Evolutionary conservation across 345 rosid genomes (phyloP).

Genomic region (Populus ilicifolia): DNA sequence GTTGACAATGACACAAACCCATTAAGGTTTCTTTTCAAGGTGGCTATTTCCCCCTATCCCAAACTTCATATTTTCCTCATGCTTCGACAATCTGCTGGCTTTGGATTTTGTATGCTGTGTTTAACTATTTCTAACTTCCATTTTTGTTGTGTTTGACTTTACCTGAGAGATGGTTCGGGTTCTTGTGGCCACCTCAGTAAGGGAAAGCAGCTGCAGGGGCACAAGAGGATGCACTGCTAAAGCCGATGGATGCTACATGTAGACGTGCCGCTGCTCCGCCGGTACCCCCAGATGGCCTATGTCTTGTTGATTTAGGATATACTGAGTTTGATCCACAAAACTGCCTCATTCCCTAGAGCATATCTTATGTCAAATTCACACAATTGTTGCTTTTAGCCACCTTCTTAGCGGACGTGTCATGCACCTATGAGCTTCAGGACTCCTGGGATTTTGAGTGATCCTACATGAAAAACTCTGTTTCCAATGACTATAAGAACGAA

Average conservation of each 20-base stretch:
- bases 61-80: not conserved
- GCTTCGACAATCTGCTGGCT: not conserved
- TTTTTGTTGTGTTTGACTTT: not conserved
- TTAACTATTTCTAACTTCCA: not conserved
- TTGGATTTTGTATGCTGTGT: not conserved
- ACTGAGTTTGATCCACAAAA: conserved; percentile 53
- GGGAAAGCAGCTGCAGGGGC: conserved; percentile 94
- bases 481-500: not conserved
- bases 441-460: not conserved
- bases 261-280: conserved; percentile 97
- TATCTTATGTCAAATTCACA: not conserved
- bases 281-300: conserved; percentile 83
- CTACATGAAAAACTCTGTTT: not conserved
- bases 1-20: not conserved
- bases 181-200: conserved; percentile 77
- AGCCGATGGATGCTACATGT: conserved; percentile 72
- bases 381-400: not conserved
- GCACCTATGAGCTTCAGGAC: not conserved
- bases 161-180: conserved; percentile 77
- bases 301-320: conserved; percentile 82
- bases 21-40: not conserved
- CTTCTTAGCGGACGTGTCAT: not conserved
- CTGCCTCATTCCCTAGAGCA: conserved; percentile 40
- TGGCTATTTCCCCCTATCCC: not conserved
- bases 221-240: conserved; percentile 62